Percentiles rank a stretch among this genome's conserved stretches.
phyloP scores from a whole-genome alignment of 2,329 filamentous ascomycete species.

The Saccharata proteae region DNA sequence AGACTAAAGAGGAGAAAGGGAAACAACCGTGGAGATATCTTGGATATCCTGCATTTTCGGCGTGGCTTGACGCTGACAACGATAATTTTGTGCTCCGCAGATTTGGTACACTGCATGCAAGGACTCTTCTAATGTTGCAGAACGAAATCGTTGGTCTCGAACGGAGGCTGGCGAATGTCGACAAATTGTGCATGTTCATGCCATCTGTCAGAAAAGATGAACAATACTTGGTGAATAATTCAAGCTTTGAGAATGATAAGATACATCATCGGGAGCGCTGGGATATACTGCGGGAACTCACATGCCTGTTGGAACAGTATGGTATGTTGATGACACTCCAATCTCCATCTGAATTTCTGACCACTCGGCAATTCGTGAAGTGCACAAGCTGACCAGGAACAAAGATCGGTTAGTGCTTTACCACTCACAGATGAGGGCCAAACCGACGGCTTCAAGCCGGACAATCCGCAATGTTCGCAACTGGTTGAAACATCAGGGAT shows the following conservation, averaged over 20 bases:
- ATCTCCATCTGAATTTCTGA: neutral
- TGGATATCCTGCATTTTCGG: slow-evolving; percentile 1
- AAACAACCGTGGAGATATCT: neutral
- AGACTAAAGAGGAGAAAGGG: too few species aligned
- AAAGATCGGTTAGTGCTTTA: neutral
- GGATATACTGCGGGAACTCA: neutral
- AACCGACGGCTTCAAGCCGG: neutral
- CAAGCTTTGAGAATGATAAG: neutral
- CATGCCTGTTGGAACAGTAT: neutral
- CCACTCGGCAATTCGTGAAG: too few species aligned
- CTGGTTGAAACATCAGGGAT: neutral
- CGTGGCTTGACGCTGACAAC: neutral
- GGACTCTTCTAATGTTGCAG: slow-evolving; percentile 1
- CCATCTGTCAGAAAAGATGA: too few species aligned
- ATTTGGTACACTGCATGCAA: neutral
- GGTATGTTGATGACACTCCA: neutral
- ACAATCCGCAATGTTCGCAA: neutral
- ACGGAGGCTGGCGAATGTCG: neutral
- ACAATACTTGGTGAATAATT: neutral
- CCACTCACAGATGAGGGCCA: neutral
- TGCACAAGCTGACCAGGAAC: too few species aligned
- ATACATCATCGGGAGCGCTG: neutral
- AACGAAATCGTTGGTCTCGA: slow-evolving; percentile 1
- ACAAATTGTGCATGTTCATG: neutral
- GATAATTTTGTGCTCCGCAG: slow-evolving; percentile 1